A percentile compares a stretch with the other conserved stretches of the same genome.
Evolutionary conservation across 495 filamentous ascomycete species (phyloP).

Genomic region (Xylona heveae): DNA sequence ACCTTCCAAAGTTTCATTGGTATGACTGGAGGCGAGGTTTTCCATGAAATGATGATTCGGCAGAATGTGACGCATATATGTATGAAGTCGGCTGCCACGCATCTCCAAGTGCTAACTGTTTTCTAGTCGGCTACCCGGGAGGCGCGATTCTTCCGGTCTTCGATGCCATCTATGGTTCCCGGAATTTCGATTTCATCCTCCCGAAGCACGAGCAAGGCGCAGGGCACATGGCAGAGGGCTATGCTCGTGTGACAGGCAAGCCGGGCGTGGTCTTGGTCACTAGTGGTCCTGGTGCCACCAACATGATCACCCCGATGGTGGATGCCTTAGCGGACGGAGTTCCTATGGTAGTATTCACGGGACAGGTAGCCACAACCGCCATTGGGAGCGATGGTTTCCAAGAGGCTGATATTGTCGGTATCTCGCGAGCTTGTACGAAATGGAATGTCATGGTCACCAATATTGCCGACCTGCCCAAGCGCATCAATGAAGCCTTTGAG

Average conservation of each 20-base stretch:
- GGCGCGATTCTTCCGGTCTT: too few species aligned
- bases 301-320: constrained; percentile 39
- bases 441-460: constrained; percentile 45
- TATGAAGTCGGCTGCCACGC: too few species aligned
- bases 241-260: constrained; percentile 34
- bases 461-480: constrained; percentile 32
- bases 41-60: constrained; percentile 97
- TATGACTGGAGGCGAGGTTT: constrained; percentile 86
- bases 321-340: constrained; percentile 40
- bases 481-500: constrained; percentile 41
- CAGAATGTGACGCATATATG: constrained; percentile 83
- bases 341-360: constrained; percentile 39
- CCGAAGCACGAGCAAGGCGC: constrained; percentile 43
- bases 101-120: constrained; percentile 21
- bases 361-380: constrained; percentile 31
- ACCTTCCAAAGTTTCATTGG: constrained; percentile 43
- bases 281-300: constrained; percentile 41
- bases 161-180: constrained; percentile 41
- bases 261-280: constrained; percentile 42
- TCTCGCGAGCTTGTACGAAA: constrained; percentile 40
- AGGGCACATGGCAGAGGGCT: constrained; percentile 46
- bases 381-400: constrained; percentile 43
- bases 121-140: too few species aligned
- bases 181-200: constrained; percentile 38
- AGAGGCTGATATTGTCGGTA: constrained; percentile 39